Evolutionary conservation across 805 yeast species (phyloP).

Genomic region (Saturnispora silvae): DNA sequence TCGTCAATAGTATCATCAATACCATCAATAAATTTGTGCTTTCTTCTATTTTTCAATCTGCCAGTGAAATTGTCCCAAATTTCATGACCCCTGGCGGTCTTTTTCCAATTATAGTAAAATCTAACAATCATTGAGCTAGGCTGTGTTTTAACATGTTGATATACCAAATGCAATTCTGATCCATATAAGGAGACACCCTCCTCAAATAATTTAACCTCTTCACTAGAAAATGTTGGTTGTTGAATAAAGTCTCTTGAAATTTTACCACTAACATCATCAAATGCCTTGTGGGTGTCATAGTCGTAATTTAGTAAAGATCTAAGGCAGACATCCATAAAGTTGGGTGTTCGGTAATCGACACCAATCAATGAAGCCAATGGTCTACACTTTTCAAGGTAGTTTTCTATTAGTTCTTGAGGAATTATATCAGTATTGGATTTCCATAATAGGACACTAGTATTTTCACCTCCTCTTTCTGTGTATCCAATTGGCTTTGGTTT

Average conservation of each 20-base stretch:
- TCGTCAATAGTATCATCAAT: conserved; percentile 50
- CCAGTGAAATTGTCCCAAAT: conserved; percentile 83
- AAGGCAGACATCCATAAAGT: conserved; percentile 69
- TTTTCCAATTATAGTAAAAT: conserved; percentile 87
- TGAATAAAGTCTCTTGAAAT: conserved; percentile 49
- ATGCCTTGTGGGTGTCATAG: conserved; percentile 44
- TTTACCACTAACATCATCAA: conserved; percentile 28
- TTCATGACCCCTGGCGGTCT: conserved; percentile 58
- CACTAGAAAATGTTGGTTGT: conserved; percentile 66
- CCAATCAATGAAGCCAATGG: conserved; percentile 46
- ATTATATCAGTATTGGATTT: conserved; percentile 26
- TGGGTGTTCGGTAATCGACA: conserved; percentile 58
- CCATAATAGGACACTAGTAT: conserved; percentile 61
- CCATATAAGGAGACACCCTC: conserved; percentile 64
- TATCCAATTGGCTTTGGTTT: conserved; percentile 74
- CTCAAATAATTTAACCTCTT: conserved; percentile 63
- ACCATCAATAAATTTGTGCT: conserved; percentile 33
- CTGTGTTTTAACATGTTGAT: conserved; percentile 61
- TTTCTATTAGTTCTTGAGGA: conserved; percentile 27
- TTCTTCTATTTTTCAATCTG: conserved; percentile 48
- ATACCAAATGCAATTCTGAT: conserved; percentile 68
- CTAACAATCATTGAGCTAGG: conserved; percentile 72
- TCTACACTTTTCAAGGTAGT: conserved; percentile 44
- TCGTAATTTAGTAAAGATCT: conserved; percentile 39
- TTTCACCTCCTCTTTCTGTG: conserved; percentile 72